Evolutionary conservation across 2,329 filamentous ascomycete genomes (phyloP).

Genomic region (Neonectria faginata): DNA sequence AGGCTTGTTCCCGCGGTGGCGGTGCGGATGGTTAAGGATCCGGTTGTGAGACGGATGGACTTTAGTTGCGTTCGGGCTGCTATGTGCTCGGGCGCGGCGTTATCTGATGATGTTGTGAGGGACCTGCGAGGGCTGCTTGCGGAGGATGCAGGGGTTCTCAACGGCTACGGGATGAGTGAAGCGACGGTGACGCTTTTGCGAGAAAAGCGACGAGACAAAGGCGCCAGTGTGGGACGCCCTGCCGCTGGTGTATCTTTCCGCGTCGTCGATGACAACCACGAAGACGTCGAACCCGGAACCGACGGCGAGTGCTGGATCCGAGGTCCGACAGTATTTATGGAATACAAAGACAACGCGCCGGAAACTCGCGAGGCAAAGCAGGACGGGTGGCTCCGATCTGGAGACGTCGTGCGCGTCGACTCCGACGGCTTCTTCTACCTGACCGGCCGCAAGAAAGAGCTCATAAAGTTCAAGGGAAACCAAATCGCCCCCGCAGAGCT

Average conservation of each 20-base stretch:
- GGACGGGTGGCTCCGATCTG: slow-evolving; percentile 48
- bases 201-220: slow-evolving; percentile 35
- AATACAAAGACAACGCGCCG: slow-evolving; percentile 44
- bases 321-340: slow-evolving; percentile 45
- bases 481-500: slow-evolving; percentile 48
- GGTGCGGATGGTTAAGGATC: slow-evolving; percentile 39
- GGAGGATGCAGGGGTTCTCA: slow-evolving; percentile 31
- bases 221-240: slow-evolving; percentile 35
- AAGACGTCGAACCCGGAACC: slow-evolving; percentile 43
- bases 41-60: slow-evolving; percentile 27
- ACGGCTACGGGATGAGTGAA: slow-evolving; percentile 45
- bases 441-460: slow-evolving; percentile 49
- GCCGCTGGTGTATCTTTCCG: slow-evolving; percentile 38
- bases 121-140: slow-evolving; percentile 29
- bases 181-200: slow-evolving; percentile 37
- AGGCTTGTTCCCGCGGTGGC: slow-evolving; percentile 41
- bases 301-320: slow-evolving; percentile 46
- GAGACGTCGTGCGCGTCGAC: slow-evolving; percentile 47
- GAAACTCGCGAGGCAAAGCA: slow-evolving; percentile 44
- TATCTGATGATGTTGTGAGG: slow-evolving; percentile 35
- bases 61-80: slow-evolving; percentile 32
- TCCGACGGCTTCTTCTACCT: slow-evolving; percentile 48
- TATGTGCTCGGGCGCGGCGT: slow-evolving; percentile 39
- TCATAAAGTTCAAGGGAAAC: slow-evolving; percentile 33
- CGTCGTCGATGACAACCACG: slow-evolving; percentile 46